Conservation (phyloP, 495 filamentous ascomycete genomes). For the Hypoxylon cercidicola region DNA sequence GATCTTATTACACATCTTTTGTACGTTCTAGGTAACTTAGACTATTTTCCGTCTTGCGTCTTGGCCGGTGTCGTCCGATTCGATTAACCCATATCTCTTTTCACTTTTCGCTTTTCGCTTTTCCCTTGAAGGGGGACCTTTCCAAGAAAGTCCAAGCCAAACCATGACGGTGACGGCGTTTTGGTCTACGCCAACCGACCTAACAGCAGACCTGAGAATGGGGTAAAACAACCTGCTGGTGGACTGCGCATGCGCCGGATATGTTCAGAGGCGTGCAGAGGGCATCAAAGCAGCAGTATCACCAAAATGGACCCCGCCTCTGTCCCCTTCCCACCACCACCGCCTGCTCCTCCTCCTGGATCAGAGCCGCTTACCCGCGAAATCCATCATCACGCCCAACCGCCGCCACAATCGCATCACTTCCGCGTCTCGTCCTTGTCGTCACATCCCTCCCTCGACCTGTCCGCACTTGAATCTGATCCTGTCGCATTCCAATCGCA, state of each 20-base stretch:
- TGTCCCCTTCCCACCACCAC: conserved; percentile 36
- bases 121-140: conserved; percentile 1
- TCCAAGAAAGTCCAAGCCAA: conserved; percentile 5
- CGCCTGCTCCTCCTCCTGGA: conserved; percentile 23
- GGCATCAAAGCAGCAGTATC: conserved; percentile 40
- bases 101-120: not conserved
- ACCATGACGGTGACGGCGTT: conserved; percentile 41
- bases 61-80: conserved; percentile 40
- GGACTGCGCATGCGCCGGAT: conserved; percentile 36
- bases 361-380: conserved; percentile 34
- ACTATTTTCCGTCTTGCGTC: conserved; percentile 22
- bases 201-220: conserved; percentile 41
- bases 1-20: conserved; percentile 30
- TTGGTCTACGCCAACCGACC: conserved; percentile 22
- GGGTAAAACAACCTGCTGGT: conserved; percentile 39
- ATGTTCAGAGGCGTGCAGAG: conserved; percentile 39
- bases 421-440: conserved; percentile 45
- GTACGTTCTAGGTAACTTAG: conserved; percentile 36
- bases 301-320: conserved; percentile 47
- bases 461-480: conserved; percentile 49
- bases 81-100: conserved; percentile 19
- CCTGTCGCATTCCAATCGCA: conserved; percentile 50
- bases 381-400: conserved; percentile 36
- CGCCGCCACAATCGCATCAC: conserved; percentile 35
- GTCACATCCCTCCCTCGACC: conserved; percentile 53